These are phyloP conservation scores for Rickenella mellea DNA, from an alignment of 768 basidiomycete genomes.

Conservation along the genomic window DNA sequence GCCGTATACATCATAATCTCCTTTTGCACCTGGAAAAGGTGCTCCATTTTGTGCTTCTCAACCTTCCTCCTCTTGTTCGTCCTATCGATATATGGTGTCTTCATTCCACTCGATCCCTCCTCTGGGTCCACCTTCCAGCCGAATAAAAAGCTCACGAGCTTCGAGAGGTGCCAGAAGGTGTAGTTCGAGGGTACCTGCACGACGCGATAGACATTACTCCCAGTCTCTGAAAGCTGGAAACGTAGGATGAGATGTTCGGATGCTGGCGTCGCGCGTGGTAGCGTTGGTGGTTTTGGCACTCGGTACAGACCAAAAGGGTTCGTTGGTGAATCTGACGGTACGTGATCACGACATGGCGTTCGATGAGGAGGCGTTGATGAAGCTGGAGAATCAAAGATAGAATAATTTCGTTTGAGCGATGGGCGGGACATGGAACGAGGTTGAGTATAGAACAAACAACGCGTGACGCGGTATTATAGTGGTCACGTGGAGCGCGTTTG, in stretches of 20 bases:
- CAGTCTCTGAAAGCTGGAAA: conserved; percentile 39
- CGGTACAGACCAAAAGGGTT: conserved; percentile 60
- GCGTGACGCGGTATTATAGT: too few species aligned
- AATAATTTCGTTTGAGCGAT: conserved; percentile 1
- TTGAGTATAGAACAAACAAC: too few species aligned
- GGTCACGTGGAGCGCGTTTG: too few species aligned
- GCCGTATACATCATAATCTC: conserved; percentile 30
- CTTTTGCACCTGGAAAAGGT: conserved; percentile 54
- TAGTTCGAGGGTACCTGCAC: conserved; percentile 65
- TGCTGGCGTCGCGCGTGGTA: conserved; percentile 38
- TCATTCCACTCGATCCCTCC: conserved; percentile 4
- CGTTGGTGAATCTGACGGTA: conserved; percentile 57
- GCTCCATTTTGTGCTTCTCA: conserved; percentile 19
- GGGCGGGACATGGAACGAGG: not conserved
- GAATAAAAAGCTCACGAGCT: conserved; percentile 55
- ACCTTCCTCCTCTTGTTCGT: conserved; percentile 5
- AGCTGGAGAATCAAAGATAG: conserved; percentile 16
- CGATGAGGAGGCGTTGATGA: conserved; percentile 19
- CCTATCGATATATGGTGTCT: conserved; percentile 2
- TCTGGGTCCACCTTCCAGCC: conserved; percentile 17
- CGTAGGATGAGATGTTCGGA: conserved; percentile 54
- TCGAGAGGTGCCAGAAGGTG: conserved; percentile 55
- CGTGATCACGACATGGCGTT: conserved; percentile 10
- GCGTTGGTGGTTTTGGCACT: conserved; percentile 20
- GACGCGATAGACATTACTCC: conserved; percentile 51